phyloP scores from a whole-genome alignment of 306 rosid genomes.

The Glycine soja region DNA sequence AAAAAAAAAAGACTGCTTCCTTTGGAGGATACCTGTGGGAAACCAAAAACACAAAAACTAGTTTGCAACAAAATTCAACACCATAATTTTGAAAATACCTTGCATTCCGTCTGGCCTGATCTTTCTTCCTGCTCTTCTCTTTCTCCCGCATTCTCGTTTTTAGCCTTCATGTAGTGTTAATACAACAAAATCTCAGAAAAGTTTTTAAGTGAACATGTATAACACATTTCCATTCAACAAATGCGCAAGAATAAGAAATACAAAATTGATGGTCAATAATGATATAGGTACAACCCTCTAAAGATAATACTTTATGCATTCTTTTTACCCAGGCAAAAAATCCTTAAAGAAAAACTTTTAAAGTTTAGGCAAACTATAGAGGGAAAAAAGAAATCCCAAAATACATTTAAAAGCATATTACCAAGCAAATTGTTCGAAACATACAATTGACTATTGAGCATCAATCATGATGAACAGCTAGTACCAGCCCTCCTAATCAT shows the following conservation, averaged over 20 bases:
- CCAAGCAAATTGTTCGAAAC: slow-evolving; percentile 24
- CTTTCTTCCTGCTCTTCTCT: slow-evolving; percentile 62
- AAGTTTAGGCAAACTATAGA: slow-evolving; percentile 1
- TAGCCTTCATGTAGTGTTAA: slow-evolving; percentile 56
- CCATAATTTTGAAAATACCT: slow-evolving; percentile 60
- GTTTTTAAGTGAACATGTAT: slow-evolving; percentile 39
- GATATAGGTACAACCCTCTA: no score
- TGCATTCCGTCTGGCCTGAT: slow-evolving; percentile 80
- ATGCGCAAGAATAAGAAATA: no score
- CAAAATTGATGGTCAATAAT: no score
- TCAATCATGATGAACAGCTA: no score
- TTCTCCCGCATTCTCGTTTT: slow-evolving; percentile 63
- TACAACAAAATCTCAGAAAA: slow-evolving; percentile 41
- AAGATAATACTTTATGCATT: no score
- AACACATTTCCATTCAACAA: not conserved
- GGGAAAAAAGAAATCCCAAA: slow-evolving; percentile 3
- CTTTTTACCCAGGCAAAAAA: not conserved
- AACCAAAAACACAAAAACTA: not conserved
- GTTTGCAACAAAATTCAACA: slow-evolving; percentile 40
- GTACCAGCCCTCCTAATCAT: no score
- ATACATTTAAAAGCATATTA: slow-evolving; percentile 18
- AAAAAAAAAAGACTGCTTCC: not conserved
- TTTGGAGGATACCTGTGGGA: not conserved
- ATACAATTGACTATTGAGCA: not conserved
- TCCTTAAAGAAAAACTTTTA: not conserved